phyloP scores from a whole-genome alignment of 768 basidiomycete genomes.

The Mycena crocata region DNA sequence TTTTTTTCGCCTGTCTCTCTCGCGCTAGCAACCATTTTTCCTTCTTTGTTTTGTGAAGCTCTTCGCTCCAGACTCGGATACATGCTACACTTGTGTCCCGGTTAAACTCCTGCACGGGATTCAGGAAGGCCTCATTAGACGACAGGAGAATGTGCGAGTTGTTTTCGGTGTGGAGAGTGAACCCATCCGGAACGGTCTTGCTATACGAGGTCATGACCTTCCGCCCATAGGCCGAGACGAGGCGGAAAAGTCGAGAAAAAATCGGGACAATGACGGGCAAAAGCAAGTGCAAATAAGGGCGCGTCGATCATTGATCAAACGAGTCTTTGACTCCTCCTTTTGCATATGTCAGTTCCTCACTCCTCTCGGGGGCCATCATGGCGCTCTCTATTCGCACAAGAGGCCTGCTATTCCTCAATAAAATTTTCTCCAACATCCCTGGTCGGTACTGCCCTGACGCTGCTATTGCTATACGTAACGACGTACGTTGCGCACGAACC shows the following conservation, averaged over 20 bases:
- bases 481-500: too few species aligned
- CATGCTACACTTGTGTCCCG: conserved; percentile 92
- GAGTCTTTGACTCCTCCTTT: too few species aligned
- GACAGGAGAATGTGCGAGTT: conserved; percentile 83
- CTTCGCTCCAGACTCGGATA: conserved; percentile 90
- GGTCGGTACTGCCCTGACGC: too few species aligned
- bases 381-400: too few species aligned
- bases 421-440: too few species aligned
- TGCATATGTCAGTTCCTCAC: too few species aligned
- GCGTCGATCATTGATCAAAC: too few species aligned
- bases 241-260: not conserved
- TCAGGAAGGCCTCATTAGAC: conserved; percentile 90
- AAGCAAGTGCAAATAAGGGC: not conserved
- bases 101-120: conserved; percentile 99
- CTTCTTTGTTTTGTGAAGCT: conserved; percentile 71
- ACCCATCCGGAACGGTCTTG: conserved; percentile 68
- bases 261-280: not conserved
- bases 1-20: conserved; percentile 55
- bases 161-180: conserved; percentile 84
- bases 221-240: not conserved
- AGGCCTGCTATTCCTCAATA: too few species aligned
- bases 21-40: conserved; percentile 64
- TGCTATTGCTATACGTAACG: too few species aligned
- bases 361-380: too few species aligned
- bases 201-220: conserved; percentile 13